These are phyloP conservation scores for barrel medic (Medicago truncatula) DNA, from an alignment of 306 rosid species.

Conservation along the genomic window MtrunA17r5.0-ANR NC_053048.1:45391001-45391500, in stretches of 20 bases:
- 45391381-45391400: conserved; percentile 52
- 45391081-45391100: no score
- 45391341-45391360: conserved; percentile 66
- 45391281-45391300: conserved; percentile 88
- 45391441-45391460: conserved; percentile 2
- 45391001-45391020: no score
- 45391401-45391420: conserved; percentile 61
- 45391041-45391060: no score
- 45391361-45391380: conserved; percentile 49
- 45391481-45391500: not conserved
- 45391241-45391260: not conserved
- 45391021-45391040: no score
- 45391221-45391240: not conserved
- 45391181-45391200: not conserved
- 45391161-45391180: no score
- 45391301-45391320: conserved; percentile 69
- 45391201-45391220: not conserved
- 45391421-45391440: conserved; percentile 39
- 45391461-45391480: conserved; percentile 7
- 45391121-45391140: no score
- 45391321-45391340: conserved; percentile 60
- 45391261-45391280: conserved; percentile 66
- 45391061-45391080: no score
- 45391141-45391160: no score
- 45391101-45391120: no score